Conservation (phyloP, 1,284 basidiomycete genomes). For the Cryptococcus sp. region DNA sequence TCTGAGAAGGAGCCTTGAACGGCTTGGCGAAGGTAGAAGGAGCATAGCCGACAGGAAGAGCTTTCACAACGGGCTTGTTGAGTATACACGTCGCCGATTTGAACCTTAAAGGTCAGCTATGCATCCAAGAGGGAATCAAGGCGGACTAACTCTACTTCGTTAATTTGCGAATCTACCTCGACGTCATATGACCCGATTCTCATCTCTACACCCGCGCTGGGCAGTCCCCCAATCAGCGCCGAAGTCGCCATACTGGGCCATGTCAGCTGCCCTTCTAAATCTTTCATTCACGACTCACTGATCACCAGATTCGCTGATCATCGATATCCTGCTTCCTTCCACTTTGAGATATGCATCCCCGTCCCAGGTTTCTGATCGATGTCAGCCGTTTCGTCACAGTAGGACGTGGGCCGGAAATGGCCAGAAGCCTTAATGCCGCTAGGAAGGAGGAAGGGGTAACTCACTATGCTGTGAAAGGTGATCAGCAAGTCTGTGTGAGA, state of each 20-base stretch:
- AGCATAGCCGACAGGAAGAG: slow-evolving; percentile 11
- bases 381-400: background rate
- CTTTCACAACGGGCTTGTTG: slow-evolving; percentile 15
- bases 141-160: slow-evolving; percentile 27
- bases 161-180: slow-evolving; percentile 28
- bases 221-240: slow-evolving; percentile 20
- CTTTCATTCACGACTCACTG: slow-evolving; percentile 25
- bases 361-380: slow-evolving; percentile 46
- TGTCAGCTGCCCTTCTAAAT: background rate
- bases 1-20: slow-evolving; percentile 27
- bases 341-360: slow-evolving; percentile 55
- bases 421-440: background rate
- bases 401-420: background rate
- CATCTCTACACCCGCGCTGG: slow-evolving; percentile 48
- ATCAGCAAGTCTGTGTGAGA: background rate
- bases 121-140: background rate
- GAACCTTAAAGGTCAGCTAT: slow-evolving; percentile 20
- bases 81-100: slow-evolving; percentile 22
- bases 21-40: slow-evolving; percentile 23
- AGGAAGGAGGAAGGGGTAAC: slow-evolving; percentile 4
- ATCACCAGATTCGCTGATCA: slow-evolving; percentile 49
- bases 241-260: slow-evolving; percentile 28
- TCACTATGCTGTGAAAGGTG: slow-evolving; percentile 36
- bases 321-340: slow-evolving; percentile 52
- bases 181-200: slow-evolving; percentile 64